A percentile compares a stretch with the other conserved stretches of the same genome.
These are phyloP conservation scores for Miscanthus sacchariflorus DNA, from an alignment of 202 grass and related monocot species.

Conservation along the genomic window DNA sequence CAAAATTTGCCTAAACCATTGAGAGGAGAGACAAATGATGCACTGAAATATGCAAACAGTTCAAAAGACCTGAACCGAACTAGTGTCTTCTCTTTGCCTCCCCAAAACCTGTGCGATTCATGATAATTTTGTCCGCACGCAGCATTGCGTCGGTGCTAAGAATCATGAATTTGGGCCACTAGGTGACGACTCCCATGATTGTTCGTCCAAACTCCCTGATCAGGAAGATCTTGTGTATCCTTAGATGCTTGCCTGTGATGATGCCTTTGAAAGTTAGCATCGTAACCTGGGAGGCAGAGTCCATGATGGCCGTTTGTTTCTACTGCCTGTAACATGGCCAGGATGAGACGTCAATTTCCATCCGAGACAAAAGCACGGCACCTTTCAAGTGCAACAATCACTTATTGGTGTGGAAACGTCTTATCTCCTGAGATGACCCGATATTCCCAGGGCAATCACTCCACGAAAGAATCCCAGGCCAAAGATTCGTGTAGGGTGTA, in stretches of 20 bases:
- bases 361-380: slow-evolving; percentile 21
- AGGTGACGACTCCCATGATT: slow-evolving; percentile 1
- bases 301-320: neutral
- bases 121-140: neutral
- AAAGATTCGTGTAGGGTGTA: slow-evolving; percentile 8
- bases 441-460: slow-evolving; percentile 55
- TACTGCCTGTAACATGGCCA: neutral
- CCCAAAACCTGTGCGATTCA: neutral
- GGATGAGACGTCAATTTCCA: slow-evolving; percentile 40
- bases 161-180: neutral
- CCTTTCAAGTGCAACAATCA: slow-evolving; percentile 50
- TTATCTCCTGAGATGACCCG: slow-evolving; percentile 42
- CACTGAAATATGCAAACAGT: neutral
- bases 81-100: neutral
- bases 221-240: neutral
- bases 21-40: neutral
- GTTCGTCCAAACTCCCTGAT: neutral
- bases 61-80: neutral
- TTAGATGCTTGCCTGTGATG: slow-evolving; percentile 5
- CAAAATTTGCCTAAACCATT: neutral
- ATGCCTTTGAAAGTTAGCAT: neutral
- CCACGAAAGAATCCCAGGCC: slow-evolving; percentile 22
- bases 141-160: neutral
- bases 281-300: neutral
- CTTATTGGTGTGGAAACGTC: slow-evolving; percentile 51